Base-by-base conservation (phyloP, 306 rosid species). In the Amphicarpaea edgeworthii region DNA sequence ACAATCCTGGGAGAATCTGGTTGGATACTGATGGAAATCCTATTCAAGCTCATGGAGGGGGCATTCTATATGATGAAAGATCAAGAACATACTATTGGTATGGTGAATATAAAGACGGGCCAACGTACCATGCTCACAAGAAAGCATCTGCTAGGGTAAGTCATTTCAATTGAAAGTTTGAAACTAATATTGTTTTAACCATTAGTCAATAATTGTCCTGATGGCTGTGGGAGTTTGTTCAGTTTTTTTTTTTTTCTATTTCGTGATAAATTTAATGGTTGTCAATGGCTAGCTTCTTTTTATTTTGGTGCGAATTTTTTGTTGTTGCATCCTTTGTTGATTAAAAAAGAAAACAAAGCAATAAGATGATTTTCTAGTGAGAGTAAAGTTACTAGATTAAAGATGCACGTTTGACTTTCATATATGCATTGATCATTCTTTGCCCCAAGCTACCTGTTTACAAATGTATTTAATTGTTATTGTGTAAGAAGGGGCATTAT, bases 11-110 rank as follows among this genome's bases (percentile, higher is more conserved):
- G 80, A 85, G 93, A 71, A 83, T 90, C 63, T 93, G 98, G 97
- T 65, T 93, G 89, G 98, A 93, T 79, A 88, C 91, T 0, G 91
- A 93, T 23, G 90, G 93, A 50, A 86, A 87, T 83, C 95, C 97
- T 57, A 93, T 90, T 76, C 98, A 93, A 85, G 98, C 91, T 58
- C 98, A 93, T 81, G 98, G 98, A 77, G 97, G 98, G 75, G 97
- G 98, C 70, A 84, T 93, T 73, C 66, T 93, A 6, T 86, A 76
- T 65, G 96, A 91, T 77, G 85, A 81, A 78, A 82, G 71, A 72
- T 85, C 89, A 9, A 77, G 73, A 65, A 90, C 89, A 47, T 91
- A 91, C 81, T 93, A 89, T 70, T 93, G 98, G 98, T 93, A 91
- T 76, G 98, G 98, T 69, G 98, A 93, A 80, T 93, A 87, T 67